Evolutionary conservation across 345 rosid genomes (phyloP).

Genomic region (Eutrema heterophyllum): DNA sequence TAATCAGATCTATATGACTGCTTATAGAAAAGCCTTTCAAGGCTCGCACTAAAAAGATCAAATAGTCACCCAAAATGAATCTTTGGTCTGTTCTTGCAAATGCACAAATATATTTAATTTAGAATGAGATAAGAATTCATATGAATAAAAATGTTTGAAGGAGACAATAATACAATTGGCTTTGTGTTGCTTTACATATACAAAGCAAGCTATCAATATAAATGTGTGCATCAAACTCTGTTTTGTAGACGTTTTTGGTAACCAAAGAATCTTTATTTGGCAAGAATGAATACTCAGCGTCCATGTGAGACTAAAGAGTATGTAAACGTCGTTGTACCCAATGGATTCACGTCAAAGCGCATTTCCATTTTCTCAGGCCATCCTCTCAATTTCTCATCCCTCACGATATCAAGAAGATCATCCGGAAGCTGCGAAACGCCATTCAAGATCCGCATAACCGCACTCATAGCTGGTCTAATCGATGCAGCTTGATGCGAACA

Average conservation of each 20-base stretch:
- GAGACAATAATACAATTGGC: no score
- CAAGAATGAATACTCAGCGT: not conserved
- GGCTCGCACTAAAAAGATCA: no score
- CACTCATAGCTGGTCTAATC: constrained; percentile 30
- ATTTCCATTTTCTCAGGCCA: not conserved
- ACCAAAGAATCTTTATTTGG: not conserved
- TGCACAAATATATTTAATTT: no score
- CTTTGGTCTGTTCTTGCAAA: no score
- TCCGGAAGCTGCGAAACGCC: constrained; percentile 19
- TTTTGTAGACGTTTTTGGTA: not conserved
- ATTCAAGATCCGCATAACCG: constrained; percentile 16
- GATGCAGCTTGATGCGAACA: constrained; percentile 27
- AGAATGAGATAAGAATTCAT: no score
- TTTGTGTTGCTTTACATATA: not conserved
- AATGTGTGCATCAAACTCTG: not conserved
- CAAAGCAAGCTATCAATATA: not conserved
- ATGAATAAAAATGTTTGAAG: no score
- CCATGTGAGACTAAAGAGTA: not conserved
- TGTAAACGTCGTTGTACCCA: not conserved
- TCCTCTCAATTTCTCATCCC: constrained; percentile 2
- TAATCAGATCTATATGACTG: no score
- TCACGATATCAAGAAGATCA: constrained; percentile 7
- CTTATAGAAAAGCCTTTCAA: no score
- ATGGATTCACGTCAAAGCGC: not conserved
- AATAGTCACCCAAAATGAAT: no score